Evolutionary conservation across 2,329 filamentous ascomycete genomes (phyloP).

Genomic region (Gaeumannomyces tritici): DNA sequence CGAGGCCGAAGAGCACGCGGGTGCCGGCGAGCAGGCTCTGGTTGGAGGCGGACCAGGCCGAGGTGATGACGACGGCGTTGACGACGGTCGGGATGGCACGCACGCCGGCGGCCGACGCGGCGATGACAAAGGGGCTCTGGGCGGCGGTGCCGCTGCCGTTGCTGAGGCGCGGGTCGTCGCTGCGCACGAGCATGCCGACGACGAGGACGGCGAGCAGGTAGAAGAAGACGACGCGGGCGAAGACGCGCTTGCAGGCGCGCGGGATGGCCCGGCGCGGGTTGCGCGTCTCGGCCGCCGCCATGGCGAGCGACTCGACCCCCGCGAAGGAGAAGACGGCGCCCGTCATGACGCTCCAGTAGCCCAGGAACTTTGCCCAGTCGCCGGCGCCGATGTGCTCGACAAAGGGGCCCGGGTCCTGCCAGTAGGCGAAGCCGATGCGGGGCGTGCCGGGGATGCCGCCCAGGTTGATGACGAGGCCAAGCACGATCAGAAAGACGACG

Average conservation of each 20-base stretch:
- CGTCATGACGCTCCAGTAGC: slow-evolving; percentile 60
- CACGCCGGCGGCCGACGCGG: slow-evolving; percentile 57
- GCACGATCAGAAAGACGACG: slow-evolving; percentile 66
- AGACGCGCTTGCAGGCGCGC: slow-evolving; percentile 62
- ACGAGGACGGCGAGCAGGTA: slow-evolving; percentile 60
- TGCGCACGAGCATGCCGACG: slow-evolving; percentile 58
- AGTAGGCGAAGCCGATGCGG: slow-evolving; percentile 65
- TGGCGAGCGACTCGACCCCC: slow-evolving; percentile 66
- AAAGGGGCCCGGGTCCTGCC: slow-evolving; percentile 60
- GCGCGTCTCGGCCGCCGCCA: slow-evolving; percentile 66
- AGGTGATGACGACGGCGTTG: slow-evolving; percentile 68
- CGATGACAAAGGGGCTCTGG: slow-evolving; percentile 60
- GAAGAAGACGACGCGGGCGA: slow-evolving; percentile 63
- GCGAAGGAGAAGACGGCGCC: slow-evolving; percentile 61
- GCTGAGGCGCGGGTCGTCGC: slow-evolving; percentile 43
- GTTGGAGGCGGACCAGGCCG: slow-evolving; percentile 61
- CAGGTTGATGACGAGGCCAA: slow-evolving; percentile 60
- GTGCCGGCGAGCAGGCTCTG: slow-evolving; percentile 52
- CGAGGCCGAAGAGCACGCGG: slow-evolving; percentile 49
- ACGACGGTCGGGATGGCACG: slow-evolving; percentile 60
- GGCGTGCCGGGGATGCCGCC: slow-evolving; percentile 59
- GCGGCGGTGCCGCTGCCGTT: slow-evolving; percentile 37
- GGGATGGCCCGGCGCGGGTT: slow-evolving; percentile 69
- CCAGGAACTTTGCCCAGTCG: slow-evolving; percentile 51
- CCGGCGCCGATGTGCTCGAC: slow-evolving; percentile 47